Evolutionary conservation across 2,329 filamentous ascomycete species (phyloP).

Genomic region (Colletotrichum sp.): DNA sequence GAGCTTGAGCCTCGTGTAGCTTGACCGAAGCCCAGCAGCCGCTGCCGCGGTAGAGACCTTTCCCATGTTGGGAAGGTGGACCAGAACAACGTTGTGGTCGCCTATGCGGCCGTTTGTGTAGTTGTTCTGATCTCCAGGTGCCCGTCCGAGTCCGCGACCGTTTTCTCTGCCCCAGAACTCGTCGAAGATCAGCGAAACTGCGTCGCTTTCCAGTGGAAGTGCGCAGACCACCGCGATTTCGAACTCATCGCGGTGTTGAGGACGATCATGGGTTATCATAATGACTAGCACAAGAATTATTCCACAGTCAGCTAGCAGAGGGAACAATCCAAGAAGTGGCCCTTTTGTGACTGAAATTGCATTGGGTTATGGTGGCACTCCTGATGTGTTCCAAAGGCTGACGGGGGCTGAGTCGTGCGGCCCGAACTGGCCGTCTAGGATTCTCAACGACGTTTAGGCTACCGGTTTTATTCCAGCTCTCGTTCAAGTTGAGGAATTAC

Average conservation of each 20-base stretch:
- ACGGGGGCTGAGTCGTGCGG: no score
- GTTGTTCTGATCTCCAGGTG: constrained; percentile 29
- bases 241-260: neutral
- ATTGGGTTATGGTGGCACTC: no score
- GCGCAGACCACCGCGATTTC: neutral
- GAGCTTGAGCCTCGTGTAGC: constrained; percentile 33
- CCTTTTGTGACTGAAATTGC: no score
- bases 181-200: neutral
- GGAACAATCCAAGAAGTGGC: no score
- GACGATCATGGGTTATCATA: neutral
- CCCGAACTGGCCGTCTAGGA: no score
- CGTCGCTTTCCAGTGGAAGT: neutral
- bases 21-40: constrained; percentile 12
- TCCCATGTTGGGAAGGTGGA: constrained; percentile 32
- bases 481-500: no score
- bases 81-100: constrained; percentile 33
- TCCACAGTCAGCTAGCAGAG: no score
- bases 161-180: constrained; percentile 10
- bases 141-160: constrained; percentile 26
- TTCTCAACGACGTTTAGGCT: no score
- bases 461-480: no score
- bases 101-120: constrained; percentile 31
- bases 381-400: no score
- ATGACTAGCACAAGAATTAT: neutral
- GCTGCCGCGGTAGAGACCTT: constrained; percentile 26